Conservation (phyloP, 257 asterid genomes). For the Jaltomata sinuosa region DNA sequence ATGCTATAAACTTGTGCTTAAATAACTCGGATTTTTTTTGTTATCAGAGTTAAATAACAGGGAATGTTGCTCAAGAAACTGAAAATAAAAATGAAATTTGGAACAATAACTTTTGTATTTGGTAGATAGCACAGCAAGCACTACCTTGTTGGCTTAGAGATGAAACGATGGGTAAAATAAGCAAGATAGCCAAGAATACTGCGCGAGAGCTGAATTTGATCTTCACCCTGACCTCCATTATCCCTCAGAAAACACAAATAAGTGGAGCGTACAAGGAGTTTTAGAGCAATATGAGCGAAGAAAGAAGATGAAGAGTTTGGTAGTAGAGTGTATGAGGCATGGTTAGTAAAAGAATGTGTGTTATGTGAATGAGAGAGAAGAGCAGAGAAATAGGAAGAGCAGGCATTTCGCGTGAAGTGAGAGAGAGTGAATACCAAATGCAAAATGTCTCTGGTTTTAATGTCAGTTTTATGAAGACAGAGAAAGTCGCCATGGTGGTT, state of each 20-base stretch:
- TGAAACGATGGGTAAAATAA: conserved; percentile 32
- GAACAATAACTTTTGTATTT: background rate
- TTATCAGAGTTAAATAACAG: background rate
- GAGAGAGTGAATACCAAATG: conserved; percentile 39
- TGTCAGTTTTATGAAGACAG: conserved; percentile 41
- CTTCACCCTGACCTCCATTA: conserved; percentile 14
- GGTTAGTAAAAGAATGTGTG: conserved; percentile 17
- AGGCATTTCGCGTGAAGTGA: conserved; percentile 98
- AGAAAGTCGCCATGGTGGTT: conserved; percentile 9
- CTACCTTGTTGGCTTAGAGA: conserved; percentile 18
- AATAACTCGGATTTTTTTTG: background rate
- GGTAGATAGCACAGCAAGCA: background rate
- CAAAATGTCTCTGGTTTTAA: conserved; percentile 15
- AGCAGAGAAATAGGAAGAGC: conserved; percentile 24
- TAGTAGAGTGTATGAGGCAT: background rate
- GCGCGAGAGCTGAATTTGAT: background rate
- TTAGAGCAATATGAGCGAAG: background rate
- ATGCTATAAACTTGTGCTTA: background rate
- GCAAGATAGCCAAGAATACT: background rate
- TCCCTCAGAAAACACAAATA: background rate
- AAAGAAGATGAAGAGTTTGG: background rate
- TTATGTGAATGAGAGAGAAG: conserved; percentile 14
- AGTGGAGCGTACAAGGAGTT: background rate
- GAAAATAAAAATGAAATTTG: background rate
- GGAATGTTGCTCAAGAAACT: background rate